Conservation (phyloP, 1,139 yeast species). For the Taphrina communis region DNA sequence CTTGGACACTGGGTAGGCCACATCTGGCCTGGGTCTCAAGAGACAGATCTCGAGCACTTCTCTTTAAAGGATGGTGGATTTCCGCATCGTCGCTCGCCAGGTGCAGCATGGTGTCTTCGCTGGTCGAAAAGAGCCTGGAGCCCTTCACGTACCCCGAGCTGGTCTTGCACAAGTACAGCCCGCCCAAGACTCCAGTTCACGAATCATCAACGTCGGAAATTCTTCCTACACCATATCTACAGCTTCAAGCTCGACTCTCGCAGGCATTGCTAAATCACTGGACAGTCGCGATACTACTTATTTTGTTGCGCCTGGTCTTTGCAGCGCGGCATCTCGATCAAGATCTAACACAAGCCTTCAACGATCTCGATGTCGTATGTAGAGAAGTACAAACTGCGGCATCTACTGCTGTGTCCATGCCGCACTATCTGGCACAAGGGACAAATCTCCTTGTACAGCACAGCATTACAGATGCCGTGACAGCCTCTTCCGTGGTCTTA, state of each 20-base stretch:
- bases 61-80: not conserved
- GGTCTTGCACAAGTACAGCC: not conserved
- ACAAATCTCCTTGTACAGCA: constrained; percentile 61
- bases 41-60: not conserved
- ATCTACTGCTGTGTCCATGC: constrained; percentile 57
- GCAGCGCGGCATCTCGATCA: constrained; percentile 48
- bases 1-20: not conserved
- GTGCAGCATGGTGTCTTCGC: constrained; percentile 8
- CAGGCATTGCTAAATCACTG: constrained; percentile 51
- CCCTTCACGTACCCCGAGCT: not conserved
- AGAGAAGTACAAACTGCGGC: constrained; percentile 58
- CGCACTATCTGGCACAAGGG: constrained; percentile 62
- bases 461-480: constrained; percentile 58
- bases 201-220: not conserved
- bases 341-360: constrained; percentile 48
- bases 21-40: not conserved
- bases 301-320: constrained; percentile 51
- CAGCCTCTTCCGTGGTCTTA: constrained; percentile 55
- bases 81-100: not conserved
- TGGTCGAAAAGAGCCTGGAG: constrained; percentile 7
- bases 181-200: not conserved
- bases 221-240: constrained; percentile 49
- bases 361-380: constrained; percentile 54
- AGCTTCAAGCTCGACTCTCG: constrained; percentile 51
- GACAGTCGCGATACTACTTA: constrained; percentile 50